phyloP scores from a whole-genome alignment of 768 basidiomycete genomes.

The Strobilomyces echinocephalus region DNA sequence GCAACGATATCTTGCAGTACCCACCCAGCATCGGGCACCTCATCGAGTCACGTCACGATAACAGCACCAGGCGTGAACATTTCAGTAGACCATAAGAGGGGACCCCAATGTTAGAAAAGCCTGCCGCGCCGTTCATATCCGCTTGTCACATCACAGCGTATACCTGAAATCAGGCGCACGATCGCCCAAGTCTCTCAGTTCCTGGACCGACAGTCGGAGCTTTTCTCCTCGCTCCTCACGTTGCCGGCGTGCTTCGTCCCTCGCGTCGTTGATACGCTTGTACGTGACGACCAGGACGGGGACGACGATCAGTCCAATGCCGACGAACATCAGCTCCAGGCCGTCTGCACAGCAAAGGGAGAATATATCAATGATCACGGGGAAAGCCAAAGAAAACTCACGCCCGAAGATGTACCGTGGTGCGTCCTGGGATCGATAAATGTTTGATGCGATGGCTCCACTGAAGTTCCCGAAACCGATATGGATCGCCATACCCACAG shows the following conservation, averaged over 20 bases:
- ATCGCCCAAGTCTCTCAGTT: slow-evolving; percentile 45
- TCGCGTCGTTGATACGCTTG: slow-evolving; percentile 48
- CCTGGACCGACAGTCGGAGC: slow-evolving; percentile 9
- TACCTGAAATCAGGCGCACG: slow-evolving; percentile 63
- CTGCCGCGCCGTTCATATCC: neutral
- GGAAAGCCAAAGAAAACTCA: slow-evolving; percentile 30
- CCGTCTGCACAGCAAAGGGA: slow-evolving; percentile 37
- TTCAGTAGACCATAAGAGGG: neutral
- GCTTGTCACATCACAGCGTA: slow-evolving; percentile 18
- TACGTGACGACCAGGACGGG: slow-evolving; percentile 49
- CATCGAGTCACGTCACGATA: too few relatives aligned
- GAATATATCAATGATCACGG: neutral
- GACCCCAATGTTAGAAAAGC: too few relatives aligned
- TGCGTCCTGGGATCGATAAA: slow-evolving; percentile 54
- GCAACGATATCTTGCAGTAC: too few relatives aligned
- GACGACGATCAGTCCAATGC: slow-evolving; percentile 53
- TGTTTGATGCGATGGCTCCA: slow-evolving; percentile 60
- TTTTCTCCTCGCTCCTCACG: slow-evolving; percentile 21
- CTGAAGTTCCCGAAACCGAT: slow-evolving; percentile 51
- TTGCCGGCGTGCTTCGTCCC: slow-evolving; percentile 33
- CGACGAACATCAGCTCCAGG: slow-evolving; percentile 44
- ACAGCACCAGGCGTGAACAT: neutral
- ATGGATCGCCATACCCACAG: slow-evolving; percentile 60
- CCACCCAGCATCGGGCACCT: too few relatives aligned
- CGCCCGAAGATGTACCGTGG: slow-evolving; percentile 63